Base-by-base conservation (phyloP, 2,329 filamentous ascomycete genomes). In the Colletotrichum filicis region DNA sequence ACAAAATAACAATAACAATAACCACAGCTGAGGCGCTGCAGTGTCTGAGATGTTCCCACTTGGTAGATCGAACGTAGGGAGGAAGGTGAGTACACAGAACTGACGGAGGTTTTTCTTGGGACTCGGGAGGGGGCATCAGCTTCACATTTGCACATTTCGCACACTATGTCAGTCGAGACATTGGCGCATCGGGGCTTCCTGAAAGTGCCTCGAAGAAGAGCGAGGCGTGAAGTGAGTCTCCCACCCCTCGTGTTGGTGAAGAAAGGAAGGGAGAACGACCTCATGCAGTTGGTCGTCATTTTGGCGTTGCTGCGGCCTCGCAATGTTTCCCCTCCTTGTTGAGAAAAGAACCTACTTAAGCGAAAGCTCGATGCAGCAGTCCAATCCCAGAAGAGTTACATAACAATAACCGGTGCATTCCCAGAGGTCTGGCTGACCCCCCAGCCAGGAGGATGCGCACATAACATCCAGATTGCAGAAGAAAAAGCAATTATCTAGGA, bases 21-120 rank as follows among this genome's bases (percentile, higher is more conserved):
- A 49, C 5, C 42, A 49, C n/a, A 70, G 69, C 56, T 37, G 61
- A 61, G 66, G 35, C 55, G 60, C 49, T 49, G 35, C 49, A 22
- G 28, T 73, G 66, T 73, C 70, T 73, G 35, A 65, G 55, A 70
- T 73, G 32, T 62, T 42, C 55, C 65, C 46, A 65, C 66, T 53
- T 66, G 67, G 68, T 70, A 70, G 70, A 73, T 70, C 67, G 46
- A 64, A 70, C 64, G 60, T 56, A 73, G 70, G 70, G 70, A 69
- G 66, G 19, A 37, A 28, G 32, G 55, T 42, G 70, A 60, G 70
- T 73, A 52, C 65, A 73, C 56, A 61, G 32, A 68, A 32, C 28
- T 46, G 67, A 61, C 66, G 37, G 24, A 56, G 24, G 0, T 42
- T 42, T 26, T 53, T 57, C 61, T 61, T 55, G n/a, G 19, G 24